Conservation (phyloP, 2,329 filamentous ascomycete genomes). For the Niveomyces coronatus region DNA sequence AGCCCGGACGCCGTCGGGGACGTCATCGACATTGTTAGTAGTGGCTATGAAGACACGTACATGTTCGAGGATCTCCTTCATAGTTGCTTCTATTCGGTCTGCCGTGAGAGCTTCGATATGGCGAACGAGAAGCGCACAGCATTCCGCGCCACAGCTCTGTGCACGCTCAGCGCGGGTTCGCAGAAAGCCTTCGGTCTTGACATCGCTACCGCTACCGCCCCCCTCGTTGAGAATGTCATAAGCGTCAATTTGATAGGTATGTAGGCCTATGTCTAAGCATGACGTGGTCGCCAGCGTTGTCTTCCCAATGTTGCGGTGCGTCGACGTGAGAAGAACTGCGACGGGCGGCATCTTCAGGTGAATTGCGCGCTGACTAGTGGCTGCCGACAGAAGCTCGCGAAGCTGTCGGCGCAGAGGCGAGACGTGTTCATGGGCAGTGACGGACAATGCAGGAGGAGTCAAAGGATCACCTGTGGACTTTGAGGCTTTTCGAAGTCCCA, state of each 20-base stretch:
- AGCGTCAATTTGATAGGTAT: slow-evolving; percentile 79
- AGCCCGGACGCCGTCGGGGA: slow-evolving; percentile 80
- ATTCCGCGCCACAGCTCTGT: slow-evolving; percentile 75
- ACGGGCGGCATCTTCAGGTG: slow-evolving; percentile 81
- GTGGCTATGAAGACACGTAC: slow-evolving; percentile 82
- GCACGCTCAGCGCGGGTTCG: slow-evolving; percentile 82
- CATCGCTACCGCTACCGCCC: slow-evolving; percentile 68
- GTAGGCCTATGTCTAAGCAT: slow-evolving; percentile 80
- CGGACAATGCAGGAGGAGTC: slow-evolving; percentile 30
- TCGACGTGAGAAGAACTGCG: slow-evolving; percentile 80
- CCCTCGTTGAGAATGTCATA: slow-evolving; percentile 94
- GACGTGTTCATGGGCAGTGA: slow-evolving; percentile 39
- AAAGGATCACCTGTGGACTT: slow-evolving; percentile 28
- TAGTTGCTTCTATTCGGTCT: slow-evolving; percentile 75
- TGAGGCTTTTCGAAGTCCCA: slow-evolving; percentile 62
- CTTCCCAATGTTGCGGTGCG: slow-evolving; percentile 89
- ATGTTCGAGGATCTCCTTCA: slow-evolving; percentile 74
- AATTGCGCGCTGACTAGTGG: slow-evolving; percentile 78
- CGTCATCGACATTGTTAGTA: slow-evolving; percentile 88
- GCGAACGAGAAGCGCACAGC: slow-evolving; percentile 73
- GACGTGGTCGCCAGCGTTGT: slow-evolving; percentile 65
- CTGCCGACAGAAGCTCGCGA: slow-evolving; percentile 75
- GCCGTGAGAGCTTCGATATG: slow-evolving; percentile 88
- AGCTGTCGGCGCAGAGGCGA: slow-evolving; percentile 59
- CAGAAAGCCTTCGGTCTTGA: slow-evolving; percentile 87